Evolutionary conservation across 805 yeast species (phyloP).

Genomic region (Komagataella ulmi): DNA sequence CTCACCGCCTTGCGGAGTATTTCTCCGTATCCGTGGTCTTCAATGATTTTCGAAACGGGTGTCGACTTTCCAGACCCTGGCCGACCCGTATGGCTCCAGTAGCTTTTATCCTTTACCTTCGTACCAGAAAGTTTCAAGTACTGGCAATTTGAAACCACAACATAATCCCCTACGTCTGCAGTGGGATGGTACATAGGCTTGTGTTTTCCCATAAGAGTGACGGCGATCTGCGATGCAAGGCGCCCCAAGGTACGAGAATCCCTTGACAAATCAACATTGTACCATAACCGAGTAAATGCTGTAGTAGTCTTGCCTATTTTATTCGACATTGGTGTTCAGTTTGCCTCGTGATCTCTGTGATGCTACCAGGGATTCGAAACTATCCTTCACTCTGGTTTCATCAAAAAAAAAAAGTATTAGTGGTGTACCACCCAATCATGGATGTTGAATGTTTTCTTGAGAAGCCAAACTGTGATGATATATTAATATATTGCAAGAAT

Average conservation of each 20-base stretch:
- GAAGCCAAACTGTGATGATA: background rate
- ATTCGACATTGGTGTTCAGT: constrained; percentile 23
- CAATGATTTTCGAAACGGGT: constrained; percentile 66
- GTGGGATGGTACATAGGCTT: constrained; percentile 77
- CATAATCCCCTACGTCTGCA: constrained; percentile 90
- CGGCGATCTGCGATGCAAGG: constrained; percentile 79
- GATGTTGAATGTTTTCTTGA: background rate
- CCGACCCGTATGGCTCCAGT: constrained; percentile 79
- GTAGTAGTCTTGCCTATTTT: constrained; percentile 45
- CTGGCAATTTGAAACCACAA: constrained; percentile 88
- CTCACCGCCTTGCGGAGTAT: constrained; percentile 77
- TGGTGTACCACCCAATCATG: background rate
- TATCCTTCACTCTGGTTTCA: too few relatives aligned
- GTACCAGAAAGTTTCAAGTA: constrained; percentile 75
- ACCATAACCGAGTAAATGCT: constrained; percentile 86
- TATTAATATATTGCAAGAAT: background rate
- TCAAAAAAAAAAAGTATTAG: background rate
- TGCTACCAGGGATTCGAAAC: background rate
- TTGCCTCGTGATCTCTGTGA: background rate
- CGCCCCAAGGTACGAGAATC: constrained; percentile 87
- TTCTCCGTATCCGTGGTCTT: constrained; percentile 81
- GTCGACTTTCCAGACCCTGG: constrained; percentile 83
- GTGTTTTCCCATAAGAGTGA: constrained; percentile 89
- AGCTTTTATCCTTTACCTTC: constrained; percentile 66
- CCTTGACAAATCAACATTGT: constrained; percentile 79